Evolutionary conservation across 441 rosid species (phyloP).

Genomic region (Gossypium davidsonii): DNA sequence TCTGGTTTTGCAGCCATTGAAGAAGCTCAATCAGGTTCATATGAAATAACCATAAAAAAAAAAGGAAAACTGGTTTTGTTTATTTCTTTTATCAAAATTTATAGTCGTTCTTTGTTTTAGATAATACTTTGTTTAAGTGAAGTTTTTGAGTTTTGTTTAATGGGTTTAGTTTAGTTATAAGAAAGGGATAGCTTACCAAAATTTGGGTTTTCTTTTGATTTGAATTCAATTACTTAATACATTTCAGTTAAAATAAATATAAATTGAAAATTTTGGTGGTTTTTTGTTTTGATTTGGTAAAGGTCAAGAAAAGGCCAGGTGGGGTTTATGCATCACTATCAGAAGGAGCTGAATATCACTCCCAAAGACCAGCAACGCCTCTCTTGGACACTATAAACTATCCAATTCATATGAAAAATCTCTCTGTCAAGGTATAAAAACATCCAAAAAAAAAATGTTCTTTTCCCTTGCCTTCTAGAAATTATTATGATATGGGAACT

Average conservation of each 20-base stretch:
- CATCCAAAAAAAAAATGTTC: neutral
- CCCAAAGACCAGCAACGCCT: constrained; percentile 81
- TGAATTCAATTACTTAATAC: neutral
- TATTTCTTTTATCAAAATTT: neutral
- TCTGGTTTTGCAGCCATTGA: constrained; percentile 35
- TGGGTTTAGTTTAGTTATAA: neutral
- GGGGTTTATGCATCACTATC: constrained; percentile 66
- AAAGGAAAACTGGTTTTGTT: neutral
- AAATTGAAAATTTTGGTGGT: constrained; percentile 22
- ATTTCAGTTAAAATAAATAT: neutral
- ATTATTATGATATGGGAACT: neutral
- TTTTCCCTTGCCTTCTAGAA: neutral
- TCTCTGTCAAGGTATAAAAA: constrained; percentile 56
- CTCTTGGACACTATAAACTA: constrained; percentile 82
- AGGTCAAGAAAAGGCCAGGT: constrained; percentile 44
- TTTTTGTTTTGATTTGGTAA: constrained; percentile 30
- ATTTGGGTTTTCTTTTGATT: neutral
- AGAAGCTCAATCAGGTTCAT: constrained; percentile 37
- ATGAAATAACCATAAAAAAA: constrained; percentile 19
- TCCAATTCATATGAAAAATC: constrained; percentile 94
- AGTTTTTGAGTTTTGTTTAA: neutral
- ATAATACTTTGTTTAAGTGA: neutral
- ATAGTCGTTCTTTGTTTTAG: neutral
- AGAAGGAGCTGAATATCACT: constrained; percentile 60
- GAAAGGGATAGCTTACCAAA: neutral